phyloP scores from a whole-genome alignment of 2,329 filamentous ascomycete species.

The Fusarium sp. region DNA sequence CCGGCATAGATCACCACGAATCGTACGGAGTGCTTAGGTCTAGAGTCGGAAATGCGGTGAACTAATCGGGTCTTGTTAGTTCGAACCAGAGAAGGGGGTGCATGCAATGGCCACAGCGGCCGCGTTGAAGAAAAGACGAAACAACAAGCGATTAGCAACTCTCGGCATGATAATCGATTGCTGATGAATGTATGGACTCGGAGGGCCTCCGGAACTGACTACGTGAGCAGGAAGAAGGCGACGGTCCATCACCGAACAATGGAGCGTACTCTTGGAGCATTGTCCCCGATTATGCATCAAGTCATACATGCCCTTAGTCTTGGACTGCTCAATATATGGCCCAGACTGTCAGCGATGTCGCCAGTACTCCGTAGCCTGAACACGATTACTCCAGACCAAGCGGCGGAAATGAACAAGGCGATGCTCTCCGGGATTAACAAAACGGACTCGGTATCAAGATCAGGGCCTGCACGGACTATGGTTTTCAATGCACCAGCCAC shows the following conservation, averaged over 20 bases:
- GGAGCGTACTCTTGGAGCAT: slow-evolving; percentile 11
- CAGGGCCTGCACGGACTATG: slow-evolving; percentile 41
- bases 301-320: slow-evolving; percentile 6
- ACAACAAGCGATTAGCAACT: neutral
- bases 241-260: slow-evolving; percentile 9
- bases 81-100: slow-evolving; percentile 15
- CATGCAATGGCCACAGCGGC: neutral
- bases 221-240: slow-evolving; percentile 8
- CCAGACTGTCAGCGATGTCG: neutral
- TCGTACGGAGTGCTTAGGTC: slow-evolving; percentile 29
- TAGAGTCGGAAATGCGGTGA: slow-evolving; percentile 45
- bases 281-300: slow-evolving; percentile 4
- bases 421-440: slow-evolving; percentile 23
- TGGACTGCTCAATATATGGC: slow-evolving; percentile 1
- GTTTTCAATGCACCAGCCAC: slow-evolving; percentile 41
- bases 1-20: slow-evolving; percentile 39
- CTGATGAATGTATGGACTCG: neutral
- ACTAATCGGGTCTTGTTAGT: slow-evolving; percentile 18
- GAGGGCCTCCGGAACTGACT: slow-evolving; percentile 21
- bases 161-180: slow-evolving; percentile 6
- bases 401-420: slow-evolving; percentile 15
- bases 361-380: slow-evolving; percentile 5
- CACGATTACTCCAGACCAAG: slow-evolving; percentile 5
- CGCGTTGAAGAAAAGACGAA: neutral
- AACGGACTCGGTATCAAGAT: slow-evolving; percentile 16